Percentiles rank a stretch among this genome's conserved stretches.
phyloP scores from a whole-genome alignment of 345 rosid species.

The Noccaea caerulescens region DNA sequence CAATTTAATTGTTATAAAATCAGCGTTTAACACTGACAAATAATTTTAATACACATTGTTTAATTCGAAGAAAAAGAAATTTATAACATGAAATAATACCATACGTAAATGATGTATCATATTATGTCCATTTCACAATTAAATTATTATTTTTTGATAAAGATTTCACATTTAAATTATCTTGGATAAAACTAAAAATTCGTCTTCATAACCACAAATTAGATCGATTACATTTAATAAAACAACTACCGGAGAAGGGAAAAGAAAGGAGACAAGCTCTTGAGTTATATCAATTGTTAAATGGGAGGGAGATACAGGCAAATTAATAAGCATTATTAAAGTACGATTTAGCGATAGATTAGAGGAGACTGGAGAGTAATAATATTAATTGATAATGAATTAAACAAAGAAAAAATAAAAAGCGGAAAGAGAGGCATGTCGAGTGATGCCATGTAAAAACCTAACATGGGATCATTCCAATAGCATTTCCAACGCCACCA shows the following conservation, averaged over 20 bases:
- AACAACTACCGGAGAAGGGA: neutral
- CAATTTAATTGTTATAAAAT: slow-evolving; percentile 5
- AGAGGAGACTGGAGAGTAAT: slow-evolving; percentile 24
- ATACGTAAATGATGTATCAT: neutral
- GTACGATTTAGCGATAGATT: slow-evolving; percentile 28
- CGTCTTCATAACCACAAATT: neutral
- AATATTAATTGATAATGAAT: neutral
- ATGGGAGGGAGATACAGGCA: neutral
- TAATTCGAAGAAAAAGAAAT: too few relatives aligned
- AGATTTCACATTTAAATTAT: too few relatives aligned
- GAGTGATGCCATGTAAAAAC: slow-evolving; percentile 45
- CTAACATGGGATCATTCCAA: slow-evolving; percentile 46
- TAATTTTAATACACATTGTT: neutral
- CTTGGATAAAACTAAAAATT: too few relatives aligned
- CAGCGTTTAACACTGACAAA: neutral
- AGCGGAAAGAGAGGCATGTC: slow-evolving; percentile 44
- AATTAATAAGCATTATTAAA: slow-evolving; percentile 2
- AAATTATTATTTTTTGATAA: too few relatives aligned
- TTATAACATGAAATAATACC: neutral
- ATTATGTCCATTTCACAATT: neutral
- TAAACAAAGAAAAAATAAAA: neutral
- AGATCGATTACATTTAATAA: neutral
- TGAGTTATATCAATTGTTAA: slow-evolving; percentile 7
- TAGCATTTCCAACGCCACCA: slow-evolving; percentile 40
- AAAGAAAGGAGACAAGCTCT: slow-evolving; percentile 5